Percentiles rank a stretch among this genome's conserved stretches.
phyloP scores from a whole-genome alignment of 257 asterid species.

The Solanum virginianum region DNA sequence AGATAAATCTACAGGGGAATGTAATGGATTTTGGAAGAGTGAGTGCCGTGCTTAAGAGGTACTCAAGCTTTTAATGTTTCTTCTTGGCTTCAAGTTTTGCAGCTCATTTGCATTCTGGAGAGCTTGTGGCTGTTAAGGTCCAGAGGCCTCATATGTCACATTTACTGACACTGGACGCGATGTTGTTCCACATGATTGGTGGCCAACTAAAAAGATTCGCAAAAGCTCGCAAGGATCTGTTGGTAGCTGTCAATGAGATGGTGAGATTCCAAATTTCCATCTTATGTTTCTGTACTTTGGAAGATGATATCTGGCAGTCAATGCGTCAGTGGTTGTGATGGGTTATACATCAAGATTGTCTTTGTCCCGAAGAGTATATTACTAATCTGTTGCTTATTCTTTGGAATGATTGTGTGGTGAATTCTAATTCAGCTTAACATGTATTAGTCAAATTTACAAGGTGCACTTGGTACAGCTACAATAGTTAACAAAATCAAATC shows the following conservation, averaged over 20 bases:
- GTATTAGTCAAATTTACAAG: neutral
- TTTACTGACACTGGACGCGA: constrained; percentile 74
- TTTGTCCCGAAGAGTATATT: neutral
- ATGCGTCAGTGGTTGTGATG: neutral
- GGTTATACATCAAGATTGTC: neutral
- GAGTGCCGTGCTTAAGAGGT: neutral
- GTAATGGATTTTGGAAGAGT: neutral
- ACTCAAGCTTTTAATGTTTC: neutral
- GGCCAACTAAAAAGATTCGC: constrained; percentile 96
- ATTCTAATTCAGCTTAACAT: neutral
- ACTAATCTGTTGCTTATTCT: neutral
- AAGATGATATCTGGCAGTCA: neutral
- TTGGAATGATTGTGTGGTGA: neutral
- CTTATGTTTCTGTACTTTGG: neutral
- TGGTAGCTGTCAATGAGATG: constrained; percentile 95
- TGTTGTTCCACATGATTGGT: constrained; percentile 92
- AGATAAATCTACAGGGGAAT: neutral
- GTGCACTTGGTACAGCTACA: neutral
- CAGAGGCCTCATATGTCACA: constrained; percentile 98
- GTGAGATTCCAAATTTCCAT: constrained; percentile 37
- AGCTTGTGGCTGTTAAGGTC: constrained; percentile 97
- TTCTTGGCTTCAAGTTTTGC: constrained; percentile 67
- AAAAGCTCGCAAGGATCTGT: constrained; percentile 93
- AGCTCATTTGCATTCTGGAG: constrained; percentile 99
- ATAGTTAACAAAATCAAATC: neutral